A percentile compares a stretch with the other conserved stretches of the same genome.
Evolutionary conservation across 2,329 filamentous ascomycete genomes (phyloP).

Genomic region (Penicillium sp.): DNA sequence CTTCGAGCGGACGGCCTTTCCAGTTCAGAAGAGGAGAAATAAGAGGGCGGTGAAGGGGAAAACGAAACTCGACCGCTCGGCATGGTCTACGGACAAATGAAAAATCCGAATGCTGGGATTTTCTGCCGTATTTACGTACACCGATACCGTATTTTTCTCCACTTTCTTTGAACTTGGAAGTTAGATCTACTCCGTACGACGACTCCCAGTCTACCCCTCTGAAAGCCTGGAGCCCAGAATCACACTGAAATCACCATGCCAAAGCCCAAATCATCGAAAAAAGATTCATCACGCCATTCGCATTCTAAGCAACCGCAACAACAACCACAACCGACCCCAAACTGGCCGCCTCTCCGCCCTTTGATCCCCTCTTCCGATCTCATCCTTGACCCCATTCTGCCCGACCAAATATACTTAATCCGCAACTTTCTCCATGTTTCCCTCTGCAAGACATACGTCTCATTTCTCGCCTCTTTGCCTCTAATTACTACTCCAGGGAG

Average conservation of each 20-base stretch:
- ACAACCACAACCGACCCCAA: slow-evolving; percentile 41
- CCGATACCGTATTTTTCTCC: background rate
- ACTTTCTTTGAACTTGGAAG: background rate
- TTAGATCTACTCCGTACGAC: background rate
- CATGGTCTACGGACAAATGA: slow-evolving; percentile 7
- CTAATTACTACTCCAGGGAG: slow-evolving; percentile 77
- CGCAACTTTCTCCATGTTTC: slow-evolving; percentile 74
- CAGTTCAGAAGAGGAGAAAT: slow-evolving; percentile 24
- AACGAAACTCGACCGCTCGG: slow-evolving; percentile 6
- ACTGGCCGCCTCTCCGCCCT: slow-evolving; percentile 76
- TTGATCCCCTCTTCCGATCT: slow-evolving; percentile 70
- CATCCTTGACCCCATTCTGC: slow-evolving; percentile 60
- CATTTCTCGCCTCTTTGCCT: slow-evolving; percentile 72
- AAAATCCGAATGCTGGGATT: slow-evolving; percentile 15
- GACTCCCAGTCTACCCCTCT: background rate
- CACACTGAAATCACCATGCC: slow-evolving; percentile 23
- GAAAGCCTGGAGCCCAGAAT: background rate
- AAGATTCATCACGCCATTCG: slow-evolving; percentile 10
- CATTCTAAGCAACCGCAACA: slow-evolving; percentile 17
- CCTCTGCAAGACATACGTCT: slow-evolving; percentile 76
- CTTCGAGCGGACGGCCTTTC: slow-evolving; percentile 19
- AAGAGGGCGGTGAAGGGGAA: slow-evolving; percentile 21
- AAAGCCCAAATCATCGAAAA: slow-evolving; percentile 28
- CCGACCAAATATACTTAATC: slow-evolving; percentile 73
- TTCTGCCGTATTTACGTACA: slow-evolving; percentile 14